Conservation (phyloP, 345 rosid genomes). For the Brassica napus region Da-Ae NC_063448.1:27522501-27523000, state of each 20-base stretch:
- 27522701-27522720: background rate
- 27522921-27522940: too few species aligned
- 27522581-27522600: too few species aligned
- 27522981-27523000: background rate
- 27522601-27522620: background rate
- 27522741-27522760: background rate
- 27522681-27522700: background rate
- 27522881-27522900: background rate
- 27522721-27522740: too few species aligned
- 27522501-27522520: conserved; percentile 24
- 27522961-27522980: conserved; percentile 32
- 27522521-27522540: background rate
- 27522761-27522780: background rate
- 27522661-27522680: background rate
- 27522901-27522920: background rate
- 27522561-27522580: background rate
- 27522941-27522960: conserved; percentile 5
- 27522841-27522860: background rate
- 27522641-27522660: background rate
- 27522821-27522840: background rate
- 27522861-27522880: background rate
- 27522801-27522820: background rate
- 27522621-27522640: background rate
- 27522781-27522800: background rate
- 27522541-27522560: conserved; percentile 17